Percentiles rank a stretch among this genome's conserved stretches.
These are phyloP conservation scores for Penicillium sp. DNA, from an alignment of 2,329 filamentous ascomycete genomes.

Conservation along the genomic window DNA sequence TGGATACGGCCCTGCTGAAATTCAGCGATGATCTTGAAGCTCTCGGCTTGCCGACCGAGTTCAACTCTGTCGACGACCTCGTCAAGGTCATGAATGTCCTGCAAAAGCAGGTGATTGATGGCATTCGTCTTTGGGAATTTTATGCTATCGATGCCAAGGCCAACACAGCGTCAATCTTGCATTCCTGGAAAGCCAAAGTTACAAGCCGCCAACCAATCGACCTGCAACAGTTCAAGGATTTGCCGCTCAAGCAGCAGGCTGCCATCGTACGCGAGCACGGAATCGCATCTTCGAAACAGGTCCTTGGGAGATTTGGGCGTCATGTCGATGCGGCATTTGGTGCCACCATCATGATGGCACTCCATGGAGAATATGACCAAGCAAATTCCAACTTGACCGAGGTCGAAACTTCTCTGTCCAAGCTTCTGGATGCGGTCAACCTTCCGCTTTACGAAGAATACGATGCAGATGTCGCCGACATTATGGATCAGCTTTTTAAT, in stretches of 20 bases:
- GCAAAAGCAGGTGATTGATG: constrained; percentile 70
- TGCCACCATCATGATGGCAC: constrained; percentile 60
- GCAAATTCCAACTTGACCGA: constrained; percentile 39
- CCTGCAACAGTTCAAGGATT: constrained; percentile 49
- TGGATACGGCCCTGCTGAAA: constrained; percentile 67
- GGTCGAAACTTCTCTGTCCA: constrained; percentile 49
- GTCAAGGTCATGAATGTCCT: constrained; percentile 75
- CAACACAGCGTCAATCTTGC: constrained; percentile 61
- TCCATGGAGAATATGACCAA: constrained; percentile 63
- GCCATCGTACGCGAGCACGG: constrained; percentile 60
- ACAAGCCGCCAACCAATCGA: constrained; percentile 15
- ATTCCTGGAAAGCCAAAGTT: constrained; percentile 56
- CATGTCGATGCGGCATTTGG: constrained; percentile 62
- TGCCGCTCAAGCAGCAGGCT: constrained; percentile 54
- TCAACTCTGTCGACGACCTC: constrained; percentile 67
- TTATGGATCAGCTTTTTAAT: constrained; percentile 87
- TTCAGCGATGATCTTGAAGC: constrained; percentile 58
- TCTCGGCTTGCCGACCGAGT: constrained; percentile 67
- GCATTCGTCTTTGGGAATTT: constrained; percentile 84
- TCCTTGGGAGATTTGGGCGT: constrained; percentile 75
- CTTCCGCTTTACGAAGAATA: constrained; percentile 88
- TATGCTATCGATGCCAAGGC: constrained; percentile 76
- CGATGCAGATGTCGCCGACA: constrained; percentile 72
- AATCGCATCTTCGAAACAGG: constrained; percentile 62
- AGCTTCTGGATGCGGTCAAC: constrained; percentile 77